Evolutionary conservation across 768 basidiomycete species (phyloP), one percentile per base, ranked within the genome.

Genomic region (Lyophyllum semitale): DNA sequence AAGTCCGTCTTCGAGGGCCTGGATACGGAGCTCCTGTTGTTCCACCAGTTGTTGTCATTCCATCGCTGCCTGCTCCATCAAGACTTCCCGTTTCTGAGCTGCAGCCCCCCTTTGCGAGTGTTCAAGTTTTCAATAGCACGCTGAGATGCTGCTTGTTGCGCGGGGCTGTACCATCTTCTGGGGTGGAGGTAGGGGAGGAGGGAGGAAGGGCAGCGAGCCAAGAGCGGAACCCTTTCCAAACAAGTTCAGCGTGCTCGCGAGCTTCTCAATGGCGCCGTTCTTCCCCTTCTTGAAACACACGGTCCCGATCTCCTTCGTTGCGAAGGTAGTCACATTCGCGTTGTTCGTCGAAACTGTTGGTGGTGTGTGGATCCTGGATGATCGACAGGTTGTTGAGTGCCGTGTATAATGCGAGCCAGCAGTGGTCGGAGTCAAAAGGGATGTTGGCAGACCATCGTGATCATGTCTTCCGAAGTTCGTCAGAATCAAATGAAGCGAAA

Each of bases 241-340:
- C 73, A n/a, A 65, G 73, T 2, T 84, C 81, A 20, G 76, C 71
- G 4, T 78, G 77, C 43, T 82, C 76, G 51, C 73, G 70, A 11
- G 83, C 72, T 63, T 89, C 87, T 22, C 75, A 68, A 20, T 82
- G 82, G 35, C 90, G 76, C 41, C 82, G 76, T 3, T 71, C 77
- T 63, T 92, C 85, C 37, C 73, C 74, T 1, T 86, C 84, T 27
- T 77, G 63, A 66, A 90, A 91, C 1, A 84, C 66, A 8, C 72
- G 79, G 18, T 88, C 77, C 7, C 89, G 75, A 48, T 82, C 84
- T 11, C 86, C 83, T 67, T 93, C 91, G 55, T 82, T 80, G 1
- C 72, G 71, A 17, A 81, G 78, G 70, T 89, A 91, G 27, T 85
- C 82, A 8, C 66, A 68, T 53, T 92, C 89, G 9, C 90, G 81